These are phyloP conservation scores for Soucietia sequanensis DNA, from an alignment of 805 yeast genomes.

Conservation along the genomic window DNA sequence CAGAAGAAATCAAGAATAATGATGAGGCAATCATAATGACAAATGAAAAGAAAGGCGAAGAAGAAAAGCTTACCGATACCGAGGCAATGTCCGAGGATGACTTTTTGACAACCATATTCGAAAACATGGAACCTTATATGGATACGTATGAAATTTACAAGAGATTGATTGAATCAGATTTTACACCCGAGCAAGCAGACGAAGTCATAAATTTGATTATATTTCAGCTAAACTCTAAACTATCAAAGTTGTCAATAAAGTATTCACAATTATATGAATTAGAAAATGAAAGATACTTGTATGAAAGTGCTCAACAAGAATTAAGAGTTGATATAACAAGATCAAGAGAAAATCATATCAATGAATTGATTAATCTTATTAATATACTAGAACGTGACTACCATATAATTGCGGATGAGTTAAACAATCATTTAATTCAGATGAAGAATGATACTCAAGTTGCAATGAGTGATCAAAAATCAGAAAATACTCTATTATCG, in stretches of 20 bases:
- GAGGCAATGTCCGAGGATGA: conserved; percentile 6
- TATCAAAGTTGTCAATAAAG: conserved; percentile 42
- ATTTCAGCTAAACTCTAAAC: conserved; percentile 41
- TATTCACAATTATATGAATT: conserved; percentile 62
- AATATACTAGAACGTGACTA: conserved; percentile 71
- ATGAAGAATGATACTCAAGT: conserved; percentile 76
- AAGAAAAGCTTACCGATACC: background rate
- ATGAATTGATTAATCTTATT: conserved; percentile 62
- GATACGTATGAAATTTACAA: conserved; percentile 53
- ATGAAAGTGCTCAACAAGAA: conserved; percentile 91
- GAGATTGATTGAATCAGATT: conserved; percentile 54
- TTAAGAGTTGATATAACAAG: conserved; percentile 73
- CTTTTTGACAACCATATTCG: conserved; percentile 58
- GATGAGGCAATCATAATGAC: background rate
- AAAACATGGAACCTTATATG: conserved; percentile 42
- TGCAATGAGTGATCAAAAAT: conserved; percentile 80
- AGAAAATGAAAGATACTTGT: conserved; percentile 84
- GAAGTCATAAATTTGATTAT: conserved; percentile 50
- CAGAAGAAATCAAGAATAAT: background rate
- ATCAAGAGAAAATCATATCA: conserved; percentile 67
- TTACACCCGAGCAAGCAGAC: conserved; percentile 60
- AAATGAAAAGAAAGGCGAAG: background rate
- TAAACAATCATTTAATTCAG: conserved; percentile 57
- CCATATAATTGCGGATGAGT: conserved; percentile 71
- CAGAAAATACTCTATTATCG: conserved; percentile 75